These are phyloP conservation scores for Emmonsia crescens DNA, from an alignment of 2,329 filamentous ascomycete genomes.

Conservation along the genomic window DNA sequence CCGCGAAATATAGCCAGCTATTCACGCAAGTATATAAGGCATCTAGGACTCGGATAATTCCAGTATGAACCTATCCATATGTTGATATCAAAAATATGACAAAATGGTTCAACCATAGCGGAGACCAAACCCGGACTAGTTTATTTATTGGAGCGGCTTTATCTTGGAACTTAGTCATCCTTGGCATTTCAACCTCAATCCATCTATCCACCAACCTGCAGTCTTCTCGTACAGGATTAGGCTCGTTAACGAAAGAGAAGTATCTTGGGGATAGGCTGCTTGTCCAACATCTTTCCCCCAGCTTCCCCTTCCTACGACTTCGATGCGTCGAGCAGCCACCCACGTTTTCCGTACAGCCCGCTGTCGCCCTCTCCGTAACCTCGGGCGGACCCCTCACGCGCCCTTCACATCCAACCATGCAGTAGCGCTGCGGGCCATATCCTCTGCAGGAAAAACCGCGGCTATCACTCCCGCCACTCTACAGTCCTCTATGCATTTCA, in stretches of 20 bases:
- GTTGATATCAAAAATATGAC: neutral
- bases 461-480: constrained; percentile 25
- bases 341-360: constrained; percentile 39
- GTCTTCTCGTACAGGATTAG: neutral
- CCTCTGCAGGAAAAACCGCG: constrained; percentile 25
- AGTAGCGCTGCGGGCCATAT: constrained; percentile 26
- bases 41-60: neutral
- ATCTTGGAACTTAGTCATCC: neutral
- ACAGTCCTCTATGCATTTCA: constrained; percentile 39
- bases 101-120: neutral
- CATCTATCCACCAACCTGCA: neutral
- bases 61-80: neutral
- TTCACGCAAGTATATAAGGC: neutral
- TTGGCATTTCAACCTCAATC: neutral
- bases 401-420: constrained; percentile 30
- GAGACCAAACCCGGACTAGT: constrained; percentile 4
- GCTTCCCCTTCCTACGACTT: constrained; percentile 12
- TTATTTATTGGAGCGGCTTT: too few relatives aligned
- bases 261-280: neutral
- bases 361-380: constrained; percentile 35
- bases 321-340: constrained; percentile 39
- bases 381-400: constrained; percentile 23
- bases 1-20: neutral
- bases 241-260: neutral
- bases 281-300: constrained; percentile 3